phyloP scores from a whole-genome alignment of 768 basidiomycete species.

The Pluteus cervinus region DNA sequence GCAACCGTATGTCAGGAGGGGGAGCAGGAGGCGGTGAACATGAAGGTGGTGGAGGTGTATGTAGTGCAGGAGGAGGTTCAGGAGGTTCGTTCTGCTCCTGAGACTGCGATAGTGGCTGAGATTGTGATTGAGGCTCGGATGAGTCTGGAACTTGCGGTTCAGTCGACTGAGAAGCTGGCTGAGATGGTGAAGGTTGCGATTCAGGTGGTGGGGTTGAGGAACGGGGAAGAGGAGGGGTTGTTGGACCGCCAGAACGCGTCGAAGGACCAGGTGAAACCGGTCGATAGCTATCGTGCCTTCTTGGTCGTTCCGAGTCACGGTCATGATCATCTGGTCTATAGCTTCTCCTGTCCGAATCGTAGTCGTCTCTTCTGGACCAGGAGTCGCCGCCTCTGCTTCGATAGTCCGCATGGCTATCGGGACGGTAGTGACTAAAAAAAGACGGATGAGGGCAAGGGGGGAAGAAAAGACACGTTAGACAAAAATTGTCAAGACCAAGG shows the following conservation, averaged over 20 bases:
- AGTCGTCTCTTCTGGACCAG: slow-evolving; percentile 8
- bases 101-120: no score
- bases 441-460: no score
- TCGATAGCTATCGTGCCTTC: slow-evolving; percentile 15
- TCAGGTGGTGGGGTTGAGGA: slow-evolving; percentile 15
- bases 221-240: slow-evolving; percentile 13
- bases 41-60: slow-evolving; percentile 20
- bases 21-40: slow-evolving; percentile 23
- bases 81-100: slow-evolving; percentile 14
- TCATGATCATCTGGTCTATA: slow-evolving; percentile 12
- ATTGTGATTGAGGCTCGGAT: slow-evolving; percentile 12
- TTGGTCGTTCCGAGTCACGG: slow-evolving; percentile 15
- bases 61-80: slow-evolving; percentile 17
- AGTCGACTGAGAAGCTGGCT: slow-evolving; percentile 13
- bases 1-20: slow-evolving; percentile 21
- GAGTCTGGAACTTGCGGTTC: slow-evolving; percentile 12
- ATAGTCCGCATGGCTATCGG: slow-evolving; percentile 10
- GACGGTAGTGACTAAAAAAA: slow-evolving; percentile 24
- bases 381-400: slow-evolving; percentile 18
- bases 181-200: slow-evolving; percentile 11
- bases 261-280: slow-evolving; percentile 12
- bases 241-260: slow-evolving; percentile 11
- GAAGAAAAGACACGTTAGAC: slow-evolving; percentile 13
- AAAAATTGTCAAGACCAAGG: neutral
- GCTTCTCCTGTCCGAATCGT: slow-evolving; percentile 9